Conservation (phyloP, 345 rosid species). For the Hibiscus trionum region DNA sequence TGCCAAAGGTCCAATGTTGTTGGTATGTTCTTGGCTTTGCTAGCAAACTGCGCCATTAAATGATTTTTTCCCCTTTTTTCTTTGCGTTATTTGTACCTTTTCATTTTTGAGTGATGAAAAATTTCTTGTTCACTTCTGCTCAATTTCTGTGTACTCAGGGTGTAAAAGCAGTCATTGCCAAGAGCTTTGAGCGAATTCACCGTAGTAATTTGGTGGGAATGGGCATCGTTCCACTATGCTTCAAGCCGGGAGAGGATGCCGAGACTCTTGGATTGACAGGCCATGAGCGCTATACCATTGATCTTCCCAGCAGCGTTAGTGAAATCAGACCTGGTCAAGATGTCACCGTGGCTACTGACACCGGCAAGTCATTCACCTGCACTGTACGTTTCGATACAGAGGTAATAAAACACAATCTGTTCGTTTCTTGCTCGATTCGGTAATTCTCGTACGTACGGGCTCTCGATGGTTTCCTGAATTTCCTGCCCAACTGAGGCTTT, state of each 20-base stretch:
- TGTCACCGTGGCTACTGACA: slow-evolving; percentile 52
- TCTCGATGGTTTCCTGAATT: background rate
- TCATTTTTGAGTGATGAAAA: background rate
- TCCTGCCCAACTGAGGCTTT: background rate
- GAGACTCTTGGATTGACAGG: slow-evolving; percentile 72
- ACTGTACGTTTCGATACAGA: slow-evolving; percentile 71
- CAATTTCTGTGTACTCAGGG: slow-evolving; percentile 40
- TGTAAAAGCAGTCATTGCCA: slow-evolving; percentile 84
- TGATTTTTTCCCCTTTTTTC: too few species aligned
- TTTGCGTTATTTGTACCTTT: background rate
- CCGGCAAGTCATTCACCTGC: slow-evolving; percentile 68
- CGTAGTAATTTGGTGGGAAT: slow-evolving; percentile 85
- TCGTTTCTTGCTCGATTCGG: background rate
- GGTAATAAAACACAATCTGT: slow-evolving; percentile 29
- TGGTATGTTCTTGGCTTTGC: slow-evolving; percentile 34
- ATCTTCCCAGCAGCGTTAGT: slow-evolving; percentile 49
- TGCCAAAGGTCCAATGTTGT: slow-evolving; percentile 91
- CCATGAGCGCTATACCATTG: slow-evolving; percentile 59
- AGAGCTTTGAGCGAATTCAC: slow-evolving; percentile 89
- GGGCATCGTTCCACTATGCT: slow-evolving; percentile 84
- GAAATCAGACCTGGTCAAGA: slow-evolving; percentile 89
- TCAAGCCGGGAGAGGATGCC: slow-evolving; percentile 80
- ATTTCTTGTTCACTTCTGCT: background rate
- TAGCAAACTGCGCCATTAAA: background rate
- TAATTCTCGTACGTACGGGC: background rate